Conservation (phyloP, 139 green algal species). For the Diplosphaera chodatii region DNA sequence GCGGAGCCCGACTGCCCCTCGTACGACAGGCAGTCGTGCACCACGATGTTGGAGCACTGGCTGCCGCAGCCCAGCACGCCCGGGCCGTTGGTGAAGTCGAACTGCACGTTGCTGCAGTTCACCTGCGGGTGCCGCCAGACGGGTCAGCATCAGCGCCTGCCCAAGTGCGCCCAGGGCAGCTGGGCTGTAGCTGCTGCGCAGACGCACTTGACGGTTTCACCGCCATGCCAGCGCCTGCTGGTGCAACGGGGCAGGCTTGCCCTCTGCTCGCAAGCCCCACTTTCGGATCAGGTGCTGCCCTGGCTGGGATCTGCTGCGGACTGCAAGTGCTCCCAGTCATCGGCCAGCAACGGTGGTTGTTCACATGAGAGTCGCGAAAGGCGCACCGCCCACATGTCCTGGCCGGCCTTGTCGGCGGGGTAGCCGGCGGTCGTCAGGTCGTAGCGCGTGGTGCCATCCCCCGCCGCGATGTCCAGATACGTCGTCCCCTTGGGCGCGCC, state of each 20-base stretch:
- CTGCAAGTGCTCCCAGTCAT: too few species aligned
- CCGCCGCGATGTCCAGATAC: conserved; percentile 8
- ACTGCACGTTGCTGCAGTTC: conserved; percentile 8
- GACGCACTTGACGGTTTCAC: too few species aligned
- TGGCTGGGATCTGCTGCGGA: too few species aligned
- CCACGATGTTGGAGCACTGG: conserved; percentile 22
- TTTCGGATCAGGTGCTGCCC: too few species aligned
- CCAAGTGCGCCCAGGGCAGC: too few species aligned
- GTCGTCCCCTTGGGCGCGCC: conserved; percentile 2
- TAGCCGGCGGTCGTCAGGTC: conserved; percentile 22
- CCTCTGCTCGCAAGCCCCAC: too few species aligned
- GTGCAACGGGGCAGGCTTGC: too few species aligned
- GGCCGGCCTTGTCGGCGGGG: conserved; percentile 1
- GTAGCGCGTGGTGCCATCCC: background rate
- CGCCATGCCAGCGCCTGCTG: too few species aligned
- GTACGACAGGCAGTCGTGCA: conserved; percentile 18
- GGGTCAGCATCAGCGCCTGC: too few species aligned
- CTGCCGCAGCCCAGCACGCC: conserved; percentile 5
- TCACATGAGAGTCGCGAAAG: too few species aligned
- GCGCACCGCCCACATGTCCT: background rate
- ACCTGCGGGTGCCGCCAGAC: background rate
- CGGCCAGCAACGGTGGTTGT: too few species aligned
- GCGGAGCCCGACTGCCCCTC: conserved; percentile 18
- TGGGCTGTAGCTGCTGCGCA: too few species aligned
- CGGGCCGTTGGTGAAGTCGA: conserved; percentile 10